Evolutionary conservation across 1,284 basidiomycete species (phyloP), one percentile per base, ranked within the genome.

Genomic region (Marasmius sp.): DNA sequence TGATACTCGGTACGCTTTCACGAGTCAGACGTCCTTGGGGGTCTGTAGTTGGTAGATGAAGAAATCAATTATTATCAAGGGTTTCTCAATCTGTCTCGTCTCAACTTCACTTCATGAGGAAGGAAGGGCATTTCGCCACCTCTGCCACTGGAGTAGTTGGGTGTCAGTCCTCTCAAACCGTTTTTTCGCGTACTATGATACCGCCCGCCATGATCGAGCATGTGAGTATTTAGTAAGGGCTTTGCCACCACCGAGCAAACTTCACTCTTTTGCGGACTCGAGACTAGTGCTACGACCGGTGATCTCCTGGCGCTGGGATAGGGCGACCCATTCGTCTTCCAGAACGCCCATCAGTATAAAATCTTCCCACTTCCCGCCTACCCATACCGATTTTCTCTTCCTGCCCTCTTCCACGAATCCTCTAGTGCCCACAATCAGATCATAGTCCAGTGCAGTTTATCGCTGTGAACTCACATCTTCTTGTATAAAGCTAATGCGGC

Each of bases 401-500:
- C 54, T 43, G 6, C 59, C 59, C 39, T 60, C 62, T 45, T 54
- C 36, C 16, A 60, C 20, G 38, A 63, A 63, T 8, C 45, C 45
- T n/a, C 45, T 47, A n/a, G 16, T 14, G 20, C 7, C 16, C 8
- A 11, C 16, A 16, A n/a, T 47, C 16, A 47, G 45, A 16, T 47
- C 16, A 18, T 16, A 16, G 7, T 47, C 1, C 8, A 20, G 45
- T 47, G 45, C 6, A 8, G 20, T 20, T 20, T 47, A 20, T 18
- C 20, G 4, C 16, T 14, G n/a, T 8, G 33, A 18, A 72, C 75
- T 68, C 63, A 77, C 75, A 71, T 54, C 57, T 70, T 76, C 60
- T 71, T 64, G 50, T 78, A 77, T 4, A 77, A 63, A 36, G 66
- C 65, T 7, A 75, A 57, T 6, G 77, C 77, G 10, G 65, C 63